A percentile compares a stretch with the other conserved stretches of the same genome.
phyloP scores from a whole-genome alignment of 805 yeast genomes.

The Lipomyces sp. region DNA sequence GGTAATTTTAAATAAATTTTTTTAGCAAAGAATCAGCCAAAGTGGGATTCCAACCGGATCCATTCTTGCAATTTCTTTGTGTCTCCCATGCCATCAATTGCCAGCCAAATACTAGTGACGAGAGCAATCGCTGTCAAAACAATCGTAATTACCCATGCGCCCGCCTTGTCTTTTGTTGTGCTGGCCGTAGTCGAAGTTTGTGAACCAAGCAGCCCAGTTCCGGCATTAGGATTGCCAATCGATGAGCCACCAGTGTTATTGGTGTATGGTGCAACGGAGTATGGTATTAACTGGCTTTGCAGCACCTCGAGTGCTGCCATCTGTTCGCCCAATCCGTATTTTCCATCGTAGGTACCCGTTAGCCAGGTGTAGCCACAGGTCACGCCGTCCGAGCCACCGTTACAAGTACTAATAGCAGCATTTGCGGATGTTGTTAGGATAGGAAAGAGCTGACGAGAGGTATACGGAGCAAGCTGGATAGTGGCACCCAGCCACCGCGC shows the following conservation, averaged over 20 bases:
- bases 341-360: slow-evolving; percentile 62
- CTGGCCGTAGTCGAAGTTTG: slow-evolving; percentile 46
- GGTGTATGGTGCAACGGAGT: slow-evolving; percentile 63
- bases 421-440: slow-evolving; percentile 58
- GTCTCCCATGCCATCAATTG: slow-evolving; percentile 36
- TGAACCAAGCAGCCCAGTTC: slow-evolving; percentile 50
- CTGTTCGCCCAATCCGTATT: slow-evolving; percentile 84
- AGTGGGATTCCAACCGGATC: slow-evolving; percentile 23
- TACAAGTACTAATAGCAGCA: slow-evolving; percentile 79
- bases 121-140: slow-evolving; percentile 63
- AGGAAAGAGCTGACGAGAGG: slow-evolving; percentile 53
- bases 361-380: slow-evolving; percentile 85
- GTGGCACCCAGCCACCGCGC: slow-evolving; percentile 69
- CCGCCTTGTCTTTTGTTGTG: slow-evolving; percentile 72
- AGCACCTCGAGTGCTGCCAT: slow-evolving; percentile 74
- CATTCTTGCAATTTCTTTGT: slow-evolving; percentile 27
- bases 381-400: slow-evolving; percentile 79
- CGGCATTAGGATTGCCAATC: slow-evolving; percentile 69
- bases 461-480: slow-evolving; percentile 62
- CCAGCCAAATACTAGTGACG: slow-evolving; percentile 82
- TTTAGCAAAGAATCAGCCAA: background rate
- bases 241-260: slow-evolving; percentile 72
- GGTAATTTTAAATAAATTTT: background rate
- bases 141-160: slow-evolving; percentile 89
- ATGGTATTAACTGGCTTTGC: slow-evolving; percentile 51